Evolutionary conservation across 1,284 basidiomycete genomes (phyloP), one percentile per base, ranked within the genome.

Genomic region (Salmacisia buchloeana): DNA sequence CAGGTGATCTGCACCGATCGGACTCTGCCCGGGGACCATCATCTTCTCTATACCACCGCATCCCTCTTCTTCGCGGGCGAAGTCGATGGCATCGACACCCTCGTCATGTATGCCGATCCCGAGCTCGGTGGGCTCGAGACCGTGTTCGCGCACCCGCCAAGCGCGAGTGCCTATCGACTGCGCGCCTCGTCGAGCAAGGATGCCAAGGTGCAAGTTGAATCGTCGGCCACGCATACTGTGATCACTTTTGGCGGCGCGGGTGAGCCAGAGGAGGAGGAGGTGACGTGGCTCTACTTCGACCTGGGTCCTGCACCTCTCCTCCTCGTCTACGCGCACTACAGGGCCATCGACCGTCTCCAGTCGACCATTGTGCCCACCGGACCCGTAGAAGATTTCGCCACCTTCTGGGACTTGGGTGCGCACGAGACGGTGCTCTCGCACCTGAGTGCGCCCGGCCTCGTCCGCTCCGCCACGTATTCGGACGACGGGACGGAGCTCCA

Each of bases 61-160:
- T 83, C 85, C 67, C 82, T 86, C 34, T 74, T 84, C 39, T 63
- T 43, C n/a, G 84, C 84, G 82, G 82, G 81, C 7, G 83, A 81
- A 2, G 82, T 85, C 39, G 84, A 84, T 62, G 77, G 77, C 13
- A 79, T 81, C 12, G 84, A 85, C 56, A 70, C 84, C 34, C 81
- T 85, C 46, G 27, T 85, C 38, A 60, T 85, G 18, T 85, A 85
- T 63, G 85, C 83, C 31, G 82, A 84, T 61, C 67, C 75, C 3
- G 84, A 54, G 21, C 29, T 18, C 6, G 49, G 49, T 12, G 29
- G 9, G 10, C 31, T 54, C 29, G 49, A 54, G 29, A 54, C 49
- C 15, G 49, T 31, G 2, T 54, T 54, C 13, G 49, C 49, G 7
- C 25, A 54, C 21, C 49, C 49, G 6, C 41, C 46, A 15, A 12